Base-by-base conservation (phyloP, 176 grass and related monocot species). In the Areca catechu region DNA sequence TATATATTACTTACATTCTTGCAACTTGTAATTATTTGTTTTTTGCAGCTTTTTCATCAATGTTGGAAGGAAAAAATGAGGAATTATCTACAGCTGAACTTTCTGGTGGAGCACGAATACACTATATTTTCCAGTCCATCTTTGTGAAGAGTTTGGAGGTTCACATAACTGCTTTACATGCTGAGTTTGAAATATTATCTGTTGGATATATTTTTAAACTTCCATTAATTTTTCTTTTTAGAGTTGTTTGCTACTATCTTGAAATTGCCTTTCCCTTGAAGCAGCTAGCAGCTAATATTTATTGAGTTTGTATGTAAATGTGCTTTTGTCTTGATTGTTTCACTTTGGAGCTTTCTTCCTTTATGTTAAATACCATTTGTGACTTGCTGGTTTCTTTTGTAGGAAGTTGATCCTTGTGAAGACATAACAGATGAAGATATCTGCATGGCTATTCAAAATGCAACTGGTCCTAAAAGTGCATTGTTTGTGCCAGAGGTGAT, bases 121-220 rank as follows among this genome's bases (percentile, higher is more conserved):
- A 91, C 71, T 92, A 88, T 53, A 91, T 97, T 75, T 97, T 97
- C 51, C 93, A 97, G 75, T 97, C 93, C 80, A 97, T 97, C 25
- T 97, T 91, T 67, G 93, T 97, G 27, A 91, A 85, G 72, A 85
- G 83, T 61, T 63, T 97, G 66, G 86, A 97, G 93, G 93, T 91
- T 62, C 58, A 63, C 48, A 70, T 62, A 80, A 73, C 19, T 43
- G 14, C 9, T 43, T 43, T 43, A 43, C 34, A 43, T 43, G 34
- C 10, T 43, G 10, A 29, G 10, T 43, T 43, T 14, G 34, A 43
- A 43, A 43, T 43, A 43, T 43, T 43, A 14, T 43, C 34, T 43
- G 9, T 12, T 43, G 34, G 10, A 43, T 43, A 43, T 12, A 43
- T 43, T 43, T 43, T 43, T 43, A 0, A 43, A 43, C 34, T 14